Percentiles rank a stretch among this genome's conserved stretches.
Evolutionary conservation across 2,329 filamentous ascomycete species (phyloP).

Genomic region (Aspergillus sp.): DNA sequence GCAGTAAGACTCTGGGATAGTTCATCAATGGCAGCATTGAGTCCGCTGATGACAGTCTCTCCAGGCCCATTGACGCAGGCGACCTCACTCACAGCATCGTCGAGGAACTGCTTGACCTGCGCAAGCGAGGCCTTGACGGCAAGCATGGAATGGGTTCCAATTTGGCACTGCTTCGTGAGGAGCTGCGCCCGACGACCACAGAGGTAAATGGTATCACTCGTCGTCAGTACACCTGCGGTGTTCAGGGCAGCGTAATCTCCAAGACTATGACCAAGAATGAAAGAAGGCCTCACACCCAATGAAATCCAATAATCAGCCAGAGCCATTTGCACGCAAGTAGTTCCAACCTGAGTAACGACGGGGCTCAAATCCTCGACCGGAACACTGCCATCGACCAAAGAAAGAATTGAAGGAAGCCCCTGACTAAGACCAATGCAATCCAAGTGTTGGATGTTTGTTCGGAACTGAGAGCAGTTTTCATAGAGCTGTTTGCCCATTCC

Average conservation of each 20-base stretch:
- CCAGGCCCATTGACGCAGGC: conserved; percentile 42
- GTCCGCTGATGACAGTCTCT: conserved; percentile 40
- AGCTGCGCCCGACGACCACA: conserved; percentile 38
- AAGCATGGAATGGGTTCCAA: conserved; percentile 42
- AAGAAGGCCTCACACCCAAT: conserved; percentile 32
- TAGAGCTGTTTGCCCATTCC: conserved; percentile 34
- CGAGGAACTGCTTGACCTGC: conserved; percentile 26
- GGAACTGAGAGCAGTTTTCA: conserved; percentile 25
- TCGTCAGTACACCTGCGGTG: conserved; percentile 32
- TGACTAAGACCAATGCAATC: conserved; percentile 28
- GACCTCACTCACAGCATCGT: conserved; percentile 24
- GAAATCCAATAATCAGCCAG: conserved; percentile 31
- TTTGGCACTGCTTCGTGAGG: conserved; percentile 34
- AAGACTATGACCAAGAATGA: conserved; percentile 39
- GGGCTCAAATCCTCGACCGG: conserved; percentile 26
- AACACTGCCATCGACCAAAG: conserved; percentile 27
- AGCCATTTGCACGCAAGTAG: conserved; percentile 37
- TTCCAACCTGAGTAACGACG: conserved; percentile 31
- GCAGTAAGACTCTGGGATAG: conserved; percentile 30
- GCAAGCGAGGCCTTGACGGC: conserved; percentile 36
- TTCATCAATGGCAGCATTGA: conserved; percentile 30
- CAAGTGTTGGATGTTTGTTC: conserved; percentile 24
- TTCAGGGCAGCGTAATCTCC: conserved; percentile 40
- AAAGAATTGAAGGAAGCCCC: conserved; percentile 33
- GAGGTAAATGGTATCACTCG: conserved; percentile 35